Evolutionary conservation across 2,329 filamentous ascomycete species (phyloP), one percentile per base, ranked within the genome.

Genomic region (Tolypocladium guangdongense): DNA sequence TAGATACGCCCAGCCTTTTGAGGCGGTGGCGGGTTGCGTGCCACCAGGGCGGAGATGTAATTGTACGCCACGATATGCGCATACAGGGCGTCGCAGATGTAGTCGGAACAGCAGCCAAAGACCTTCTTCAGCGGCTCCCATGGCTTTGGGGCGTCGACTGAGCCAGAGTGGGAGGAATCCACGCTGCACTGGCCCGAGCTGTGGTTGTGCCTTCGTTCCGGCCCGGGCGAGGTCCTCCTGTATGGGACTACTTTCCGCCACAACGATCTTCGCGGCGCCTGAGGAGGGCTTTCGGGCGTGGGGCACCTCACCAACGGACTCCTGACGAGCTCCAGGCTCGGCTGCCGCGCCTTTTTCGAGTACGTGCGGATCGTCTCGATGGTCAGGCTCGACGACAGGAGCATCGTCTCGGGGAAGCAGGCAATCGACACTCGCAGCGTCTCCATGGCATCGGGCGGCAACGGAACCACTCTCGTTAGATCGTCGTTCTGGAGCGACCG

Each of bases 371-470:
- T 80, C 0, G 76, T 81, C 63, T 83, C 79, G 49, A 82, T 71
- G 0, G 79, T 76, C 5, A 82, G 67, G 59, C 76, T 81, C 0
- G 74, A 76, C 6, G 78, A 75, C 12, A 77, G 67, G 1, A 83
- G 73, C 75, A 82, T 80, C 1, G 78, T 81, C 58, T 81, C 78
- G 0, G 80, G 80, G 57, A 83, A 83, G 58, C 77, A 81, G 6
- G 73, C 68, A 12, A 81, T 74, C 0, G 75, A 80, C 7, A 80
- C 71, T 32, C 75, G 69, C 4, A 83, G 67, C 0, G 73, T 80
- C 54, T 83, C 78, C 41, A 82, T 63, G 3, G 80, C 70, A 30
- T 81, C 73, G 1, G 75, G 72, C 0, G 78, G 77, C 0, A 83
- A 67, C 1, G 76, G 79, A 7, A 82, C 64, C 0, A 66, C 65